Evolutionary conservation across 192 early-diverging fungal species (phyloP), one percentile per base, ranked within the genome.

Genomic region (Coemansia asiatica): DNA sequence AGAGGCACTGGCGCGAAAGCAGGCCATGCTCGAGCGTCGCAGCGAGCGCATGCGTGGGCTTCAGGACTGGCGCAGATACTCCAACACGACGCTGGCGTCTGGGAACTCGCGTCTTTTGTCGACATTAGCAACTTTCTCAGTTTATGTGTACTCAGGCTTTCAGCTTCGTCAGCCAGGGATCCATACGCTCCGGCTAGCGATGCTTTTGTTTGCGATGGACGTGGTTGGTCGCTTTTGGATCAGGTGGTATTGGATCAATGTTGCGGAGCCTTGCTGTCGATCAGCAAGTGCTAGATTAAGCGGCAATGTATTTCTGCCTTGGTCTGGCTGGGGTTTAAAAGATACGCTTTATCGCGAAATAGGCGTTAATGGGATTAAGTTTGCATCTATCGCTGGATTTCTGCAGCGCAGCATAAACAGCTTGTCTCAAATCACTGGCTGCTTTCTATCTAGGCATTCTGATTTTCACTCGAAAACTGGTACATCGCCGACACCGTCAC

Each of bases 1-100:
- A 33, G 63, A 66, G 31, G 73, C 73, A 28, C 13, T 66, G 63
- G 67, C 29, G 25, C 62, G 57, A 40, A 61, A 56, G 27, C 58
- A 62, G 13, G 60, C 60, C n/a, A 25, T 66, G 28, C 67, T 50
- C 22, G 64, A 59, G 19, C 67, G 68, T 28, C 74, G 57, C 18
- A 31, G 23, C 13, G 60, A 49, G 36, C 68, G 65, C 26, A 66
- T 64, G 26, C 44, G 51, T 12, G 26, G 61, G 21, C 56, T 74
- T 51, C 46, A 64, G 25, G 64, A 51, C 19, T 70, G 74, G 74
- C 57, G 47, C 25, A 61, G 51, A 28, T 19, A 4, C 23, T 7
- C 6, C 27, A 56, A n/a, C 55, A 8, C 23, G 55, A 29, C 25
- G 26, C 55, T 15, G 18, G 27, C 27, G 26, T 28, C 27, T 31